These are phyloP conservation scores for Penicillium freii DNA, from an alignment of 2,329 filamentous ascomycete species.

Conservation along the genomic window DNA sequence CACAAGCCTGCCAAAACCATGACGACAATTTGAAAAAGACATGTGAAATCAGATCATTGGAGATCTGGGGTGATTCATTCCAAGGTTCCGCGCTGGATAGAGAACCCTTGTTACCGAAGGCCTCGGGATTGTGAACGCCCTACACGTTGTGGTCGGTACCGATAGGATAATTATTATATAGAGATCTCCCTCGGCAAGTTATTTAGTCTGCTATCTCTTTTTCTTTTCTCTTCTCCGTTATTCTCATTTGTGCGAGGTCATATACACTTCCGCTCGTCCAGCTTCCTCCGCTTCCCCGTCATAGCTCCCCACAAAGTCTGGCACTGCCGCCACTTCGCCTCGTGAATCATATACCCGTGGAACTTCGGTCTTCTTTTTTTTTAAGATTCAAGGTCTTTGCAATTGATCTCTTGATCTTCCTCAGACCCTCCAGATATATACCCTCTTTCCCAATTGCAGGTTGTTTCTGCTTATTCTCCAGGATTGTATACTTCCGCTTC, in stretches of 20 bases:
- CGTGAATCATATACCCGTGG: constrained; percentile 18
- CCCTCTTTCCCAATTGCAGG: background rate
- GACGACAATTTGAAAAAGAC: constrained; percentile 19
- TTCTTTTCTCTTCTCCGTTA: constrained; percentile 2
- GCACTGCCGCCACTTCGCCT: constrained; percentile 26
- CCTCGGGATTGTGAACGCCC: constrained; percentile 23
- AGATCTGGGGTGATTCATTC: constrained; percentile 17
- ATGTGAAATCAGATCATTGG: constrained; percentile 25
- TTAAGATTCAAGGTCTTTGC: background rate
- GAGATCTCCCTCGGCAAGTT: constrained; percentile 11
- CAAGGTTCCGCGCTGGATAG: constrained; percentile 1
- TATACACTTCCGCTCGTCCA: constrained; percentile 39
- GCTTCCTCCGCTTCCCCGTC: constrained; percentile 40
- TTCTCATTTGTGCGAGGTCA: constrained; percentile 2
- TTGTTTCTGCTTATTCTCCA: constrained; percentile 12
- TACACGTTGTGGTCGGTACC: constrained; percentile 6
- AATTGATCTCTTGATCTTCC: background rate
- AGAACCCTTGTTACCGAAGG: constrained; percentile 27
- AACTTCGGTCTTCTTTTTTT: background rate
- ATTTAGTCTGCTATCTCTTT: background rate
- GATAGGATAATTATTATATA: constrained; percentile 7
- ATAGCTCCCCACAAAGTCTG: constrained; percentile 29
- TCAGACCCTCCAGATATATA: background rate
- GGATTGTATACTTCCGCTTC: constrained; percentile 37
- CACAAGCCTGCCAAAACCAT: constrained; percentile 16